Conservation (phyloP, 148 eudicot genomes). For the Persicaria maculosa region DNA sequence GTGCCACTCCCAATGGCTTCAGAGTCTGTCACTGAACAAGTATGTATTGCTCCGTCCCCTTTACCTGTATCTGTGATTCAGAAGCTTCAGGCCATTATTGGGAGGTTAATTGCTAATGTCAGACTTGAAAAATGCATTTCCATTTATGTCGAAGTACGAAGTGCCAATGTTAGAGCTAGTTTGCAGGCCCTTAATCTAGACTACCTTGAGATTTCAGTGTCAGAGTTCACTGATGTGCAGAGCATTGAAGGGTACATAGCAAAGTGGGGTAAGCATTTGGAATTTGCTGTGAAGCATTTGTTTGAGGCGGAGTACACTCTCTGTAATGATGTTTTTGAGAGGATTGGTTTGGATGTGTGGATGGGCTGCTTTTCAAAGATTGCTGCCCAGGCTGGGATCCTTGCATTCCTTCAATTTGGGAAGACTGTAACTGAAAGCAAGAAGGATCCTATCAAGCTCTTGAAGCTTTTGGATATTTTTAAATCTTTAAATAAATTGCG, state of each 20-base stretch:
- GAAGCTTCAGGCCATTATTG: slow-evolving; percentile 73
- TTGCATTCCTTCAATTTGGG: slow-evolving; percentile 71
- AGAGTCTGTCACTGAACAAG: slow-evolving; percentile 36
- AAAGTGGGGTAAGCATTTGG: slow-evolving; percentile 81
- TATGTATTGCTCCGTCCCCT: slow-evolving; percentile 69
- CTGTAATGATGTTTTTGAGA: slow-evolving; percentile 76
- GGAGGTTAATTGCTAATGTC: slow-evolving; percentile 53
- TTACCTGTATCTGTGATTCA: slow-evolving; percentile 58
- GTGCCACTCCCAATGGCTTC: slow-evolving; percentile 70
- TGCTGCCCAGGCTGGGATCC: slow-evolving; percentile 72
- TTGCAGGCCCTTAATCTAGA: slow-evolving; percentile 67
- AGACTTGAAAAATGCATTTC: slow-evolving; percentile 64
- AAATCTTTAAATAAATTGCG: slow-evolving; percentile 59
- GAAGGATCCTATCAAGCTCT: slow-evolving; percentile 72
- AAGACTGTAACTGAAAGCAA: slow-evolving; percentile 77
- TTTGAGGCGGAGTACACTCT: slow-evolving; percentile 79
- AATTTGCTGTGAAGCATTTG: slow-evolving; percentile 74
- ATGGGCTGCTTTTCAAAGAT: slow-evolving; percentile 70
- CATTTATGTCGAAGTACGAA: slow-evolving; percentile 66
- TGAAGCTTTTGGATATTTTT: slow-evolving; percentile 72
- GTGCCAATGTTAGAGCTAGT: slow-evolving; percentile 67
- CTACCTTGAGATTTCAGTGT: slow-evolving; percentile 63
- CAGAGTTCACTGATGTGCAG: slow-evolving; percentile 64
- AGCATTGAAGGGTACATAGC: slow-evolving; percentile 68
- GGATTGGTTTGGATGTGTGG: slow-evolving; percentile 68